Conservation (phyloP, 1,284 basidiomycete species). For the Inonotus hispidus region DNA sequence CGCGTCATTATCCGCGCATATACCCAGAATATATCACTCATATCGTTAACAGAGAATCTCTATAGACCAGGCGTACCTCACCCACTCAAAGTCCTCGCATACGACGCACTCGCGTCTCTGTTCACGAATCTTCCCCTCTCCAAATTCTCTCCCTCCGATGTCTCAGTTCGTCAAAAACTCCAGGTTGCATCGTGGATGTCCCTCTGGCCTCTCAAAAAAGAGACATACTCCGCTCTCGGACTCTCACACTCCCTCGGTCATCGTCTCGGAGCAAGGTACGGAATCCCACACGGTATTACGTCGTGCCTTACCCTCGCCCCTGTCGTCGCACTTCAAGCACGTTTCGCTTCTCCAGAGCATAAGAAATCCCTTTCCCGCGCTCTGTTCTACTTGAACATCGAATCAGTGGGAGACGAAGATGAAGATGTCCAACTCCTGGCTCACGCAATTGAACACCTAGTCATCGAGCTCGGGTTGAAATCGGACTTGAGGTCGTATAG, state of each 20-base stretch:
- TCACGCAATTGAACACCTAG: constrained; percentile 52
- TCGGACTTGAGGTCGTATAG: constrained; percentile 52
- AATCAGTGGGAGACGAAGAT: constrained; percentile 54
- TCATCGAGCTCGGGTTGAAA: constrained; percentile 51
- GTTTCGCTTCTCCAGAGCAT: constrained; percentile 48
- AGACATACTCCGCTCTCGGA: constrained; percentile 56
- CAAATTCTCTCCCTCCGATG: constrained; percentile 51
- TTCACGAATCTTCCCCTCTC: constrained; percentile 68
- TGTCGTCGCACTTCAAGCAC: constrained; percentile 53
- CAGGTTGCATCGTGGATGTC: constrained; percentile 79
- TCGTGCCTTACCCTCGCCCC: constrained; percentile 77
- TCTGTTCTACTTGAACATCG: constrained; percentile 50
- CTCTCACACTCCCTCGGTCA: constrained; percentile 73
- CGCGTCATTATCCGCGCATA: not conserved
- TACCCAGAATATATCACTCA: not conserved
- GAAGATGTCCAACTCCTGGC: constrained; percentile 53
- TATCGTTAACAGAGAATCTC: constrained; percentile 47
- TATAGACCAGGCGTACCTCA: constrained; percentile 54
- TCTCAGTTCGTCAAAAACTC: constrained; percentile 61
- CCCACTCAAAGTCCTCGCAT: constrained; percentile 60
- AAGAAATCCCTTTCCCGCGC: constrained; percentile 52
- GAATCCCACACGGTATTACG: constrained; percentile 78
- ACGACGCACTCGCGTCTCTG: constrained; percentile 63
- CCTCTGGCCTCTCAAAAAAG: constrained; percentile 59
- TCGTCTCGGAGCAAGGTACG: constrained; percentile 69